phyloP scores from a whole-genome alignment of 2,329 filamentous ascomycete species.

The Fusarium transvaalense region DNA sequence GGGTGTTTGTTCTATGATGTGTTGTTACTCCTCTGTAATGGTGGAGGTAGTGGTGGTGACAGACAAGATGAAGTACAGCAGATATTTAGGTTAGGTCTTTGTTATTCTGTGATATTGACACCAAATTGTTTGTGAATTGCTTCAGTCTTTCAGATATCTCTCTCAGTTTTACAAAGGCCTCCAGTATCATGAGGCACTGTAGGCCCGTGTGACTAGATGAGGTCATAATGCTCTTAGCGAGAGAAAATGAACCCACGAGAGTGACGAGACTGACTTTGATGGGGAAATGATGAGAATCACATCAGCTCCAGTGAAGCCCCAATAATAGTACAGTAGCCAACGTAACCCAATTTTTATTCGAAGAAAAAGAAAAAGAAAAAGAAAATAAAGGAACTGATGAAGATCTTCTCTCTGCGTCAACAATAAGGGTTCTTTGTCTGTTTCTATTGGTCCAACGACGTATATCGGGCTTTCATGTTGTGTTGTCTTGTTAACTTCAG shows the following conservation, averaged over 20 bases:
- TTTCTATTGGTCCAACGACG: neutral
- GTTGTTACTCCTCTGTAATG: slow-evolving; percentile 6
- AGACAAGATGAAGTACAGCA: neutral
- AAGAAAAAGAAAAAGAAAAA: neutral
- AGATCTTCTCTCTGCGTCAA: neutral
- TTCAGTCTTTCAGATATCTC: neutral
- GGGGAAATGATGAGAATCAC: slow-evolving; percentile 30
- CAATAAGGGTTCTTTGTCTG: neutral
- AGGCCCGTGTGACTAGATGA: slow-evolving; percentile 30
- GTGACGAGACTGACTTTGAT: slow-evolving; percentile 1
- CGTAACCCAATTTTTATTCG: slow-evolving; percentile 12
- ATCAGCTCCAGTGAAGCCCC: slow-evolving; percentile 28
- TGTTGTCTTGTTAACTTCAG: slow-evolving; percentile 1
- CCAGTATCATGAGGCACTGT: neutral
- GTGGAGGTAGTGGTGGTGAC: neutral
- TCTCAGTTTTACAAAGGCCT: neutral
- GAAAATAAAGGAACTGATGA: neutral
- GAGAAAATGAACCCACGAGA: slow-evolving; percentile 14
- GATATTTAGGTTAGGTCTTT: neutral
- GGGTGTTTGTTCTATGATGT: neutral
- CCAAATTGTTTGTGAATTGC: neutral
- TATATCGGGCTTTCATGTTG: no score
- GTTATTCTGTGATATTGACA: neutral
- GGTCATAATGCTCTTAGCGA: slow-evolving; percentile 40
- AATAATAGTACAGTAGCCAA: neutral